Base-by-base conservation (phyloP, 129 eudicot genomes). In the Flaveria bidentis region DNA sequence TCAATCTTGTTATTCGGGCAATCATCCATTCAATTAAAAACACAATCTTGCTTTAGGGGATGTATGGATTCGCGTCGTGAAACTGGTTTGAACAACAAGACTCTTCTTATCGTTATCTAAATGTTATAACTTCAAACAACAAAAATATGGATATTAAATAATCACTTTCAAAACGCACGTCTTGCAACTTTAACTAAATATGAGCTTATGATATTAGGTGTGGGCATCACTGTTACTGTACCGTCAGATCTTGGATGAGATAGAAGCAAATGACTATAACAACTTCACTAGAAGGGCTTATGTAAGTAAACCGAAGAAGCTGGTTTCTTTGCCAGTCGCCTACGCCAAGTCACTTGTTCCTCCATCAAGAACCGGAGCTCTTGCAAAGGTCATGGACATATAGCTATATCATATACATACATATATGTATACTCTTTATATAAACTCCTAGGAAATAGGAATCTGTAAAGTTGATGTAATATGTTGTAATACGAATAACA, bases 241-340 rank as follows among this genome's bases (percentile, higher is more conserved):
- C 58, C 88, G 92, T 12, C 88, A 95, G 67, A 95, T 95, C 77
- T 72, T 95, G 79, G 99, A 95, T 57, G 97, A 95, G 78, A 95
- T 95, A 28, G 99, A 95, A 84, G 99, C 96, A 0, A 95, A 95
- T 64, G 99, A 91, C 78, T 95, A 89, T 82, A 89, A 95, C 81
- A 95, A 91, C 81, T 95, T 95, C 83, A 95, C 96, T 5, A 87
- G 72, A 82, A 85, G 97, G 69, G 99, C 99, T 25, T 91, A 86
- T 75, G 99, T 95, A 13, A 86, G 97, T 85, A 89, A 91, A 86
- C 87, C 92, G 9, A 89, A 89, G 90, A 95, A 95, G 85, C 76
- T 95, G 22, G 81, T 89, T 14, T 85, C 96, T 25, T 76, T 95
- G 83, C 97, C 99, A 0, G 49, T 91, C 45, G 99, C 99, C n/a